Evolutionary conservation across 2,329 filamentous ascomycete species (phyloP), one percentile per base, ranked within the genome.

Genomic region (Neofusicoccum laricinum): DNA sequence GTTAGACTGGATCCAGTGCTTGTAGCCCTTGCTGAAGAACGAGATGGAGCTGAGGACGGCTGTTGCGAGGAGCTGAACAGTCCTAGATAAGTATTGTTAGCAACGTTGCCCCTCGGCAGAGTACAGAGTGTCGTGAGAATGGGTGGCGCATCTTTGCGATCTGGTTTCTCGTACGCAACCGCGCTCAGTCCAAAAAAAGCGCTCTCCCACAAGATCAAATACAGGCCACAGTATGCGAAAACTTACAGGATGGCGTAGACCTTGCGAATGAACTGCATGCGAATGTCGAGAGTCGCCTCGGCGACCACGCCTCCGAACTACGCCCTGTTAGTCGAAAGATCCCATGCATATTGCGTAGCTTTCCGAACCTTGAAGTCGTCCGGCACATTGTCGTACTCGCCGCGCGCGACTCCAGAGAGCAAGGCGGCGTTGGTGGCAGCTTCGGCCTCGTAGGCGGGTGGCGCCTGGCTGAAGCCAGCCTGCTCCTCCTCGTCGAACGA

Each of bases 241-340:
- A 59, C 55, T 59, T 46, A 59, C 55, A 99, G 85, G 78, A 99
- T 99, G 65, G 93, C 90, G 81, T 99, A 99, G 75, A 99, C 95
- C 84, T 98, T 98, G 79, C 93, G 90, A 71, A 97, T 85, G 78
- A 97, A 99, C 79, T 95, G 91, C 88, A 97, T 96, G 71, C 94
- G 91, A 75, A 99, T 97, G 73, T 96, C 93, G 74, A 98, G 84
- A 19, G 93, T 96, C 51, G 92, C 94, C 82, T 98, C 95, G 69
- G 93, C 90, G 66, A 98, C 93, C 17, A 90, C 92, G 67, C 93
- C 93, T 71, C 94, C 95, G 75, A 96, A 98, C 91, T 92, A 73
- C 65, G 15, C 55, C 14, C 63, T 64, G 69, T 67, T 63, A 62
- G 61, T 7, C 7, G 65, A 25, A 12, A 14, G 3, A 30, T 12